Base-by-base conservation (phyloP, 148 eudicot genomes). In the Rhododendron molle region DNA sequence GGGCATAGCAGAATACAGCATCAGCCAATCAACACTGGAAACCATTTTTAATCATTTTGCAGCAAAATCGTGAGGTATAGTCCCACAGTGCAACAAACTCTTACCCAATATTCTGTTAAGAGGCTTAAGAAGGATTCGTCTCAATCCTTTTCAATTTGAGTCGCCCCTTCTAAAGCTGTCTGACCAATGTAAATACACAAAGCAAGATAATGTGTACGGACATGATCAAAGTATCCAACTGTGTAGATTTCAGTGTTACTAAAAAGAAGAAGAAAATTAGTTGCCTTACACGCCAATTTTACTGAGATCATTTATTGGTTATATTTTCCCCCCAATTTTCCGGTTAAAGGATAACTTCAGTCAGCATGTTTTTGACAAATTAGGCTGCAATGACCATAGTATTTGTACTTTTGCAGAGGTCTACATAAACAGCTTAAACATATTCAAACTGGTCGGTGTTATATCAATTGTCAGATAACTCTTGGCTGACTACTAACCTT, bases 41-140 rank as follows among this genome's bases (percentile, higher is more conserved):
- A 94, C 98, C 49, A 97, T 97, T 84, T 97, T 97, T 87, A 97
- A 94, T 90, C 98, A 93, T 90, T 97, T 97, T 87, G 99, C 99
- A 9, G 94, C 98, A 1, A 93, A 92, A 56, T 88, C 98, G 10
- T 92, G 90, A 94, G 88, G 83, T 83, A 65, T 79, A 71, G 28
- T 83, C 38, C 7, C 47, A 47, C 58, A 76, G 2, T 23, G 80
- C 36, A 16, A 34, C 62, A 26, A 16, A 7, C 36, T 49, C 20
- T 71, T 20, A 21, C 76, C 46, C 79, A 50, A 5, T 83, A 69
- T 49, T 47, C 76, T 83, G 65, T 49, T 47, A 47, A 32, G 65
- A 83, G 30, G 79, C 65, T 73, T 49, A 14, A 73, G 62, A 50
- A 49, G 46, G 80, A 11, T 81, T 81, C 67, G 4, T 20, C 18